phyloP scores from a whole-genome alignment of 1,284 basidiomycete genomes.

The Leccinum angustisporum region DNA sequence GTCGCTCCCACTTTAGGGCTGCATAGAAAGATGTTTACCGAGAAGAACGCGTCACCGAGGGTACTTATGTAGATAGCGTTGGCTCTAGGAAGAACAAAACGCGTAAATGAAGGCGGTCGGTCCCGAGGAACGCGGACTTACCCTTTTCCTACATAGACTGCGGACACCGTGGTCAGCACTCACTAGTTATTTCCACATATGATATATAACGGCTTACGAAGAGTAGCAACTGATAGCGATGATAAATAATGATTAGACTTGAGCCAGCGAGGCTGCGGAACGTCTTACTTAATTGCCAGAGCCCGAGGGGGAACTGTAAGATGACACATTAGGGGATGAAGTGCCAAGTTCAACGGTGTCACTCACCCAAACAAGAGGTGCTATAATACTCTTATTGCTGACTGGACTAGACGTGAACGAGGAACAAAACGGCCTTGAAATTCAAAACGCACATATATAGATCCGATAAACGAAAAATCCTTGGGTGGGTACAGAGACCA shows the following conservation, averaged over 20 bases:
- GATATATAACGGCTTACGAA: background rate
- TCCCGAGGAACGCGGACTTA: background rate
- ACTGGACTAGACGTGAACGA: background rate
- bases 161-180: background rate
- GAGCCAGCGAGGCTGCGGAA: background rate
- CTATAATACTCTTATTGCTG: background rate
- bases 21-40: background rate
- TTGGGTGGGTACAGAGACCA: conserved; percentile 6
- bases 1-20: no score
- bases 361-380: conserved; percentile 2
- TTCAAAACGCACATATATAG: conserved; percentile 1
- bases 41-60: conserved; percentile 2
- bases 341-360: no score
- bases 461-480: conserved; percentile 7
- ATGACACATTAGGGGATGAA: background rate
- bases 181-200: background rate
- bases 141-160: conserved; percentile 7
- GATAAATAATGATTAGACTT: background rate
- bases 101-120: background rate
- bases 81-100: background rate
- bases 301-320: conserved; percentile 1
- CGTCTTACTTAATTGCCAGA: conserved; percentile 4
- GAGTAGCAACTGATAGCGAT: background rate
- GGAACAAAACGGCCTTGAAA: background rate
- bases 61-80: background rate